These are phyloP conservation scores for Hippophae rhamnoides DNA, from an alignment of 306 rosid species.

Conservation along the genomic window DNA sequence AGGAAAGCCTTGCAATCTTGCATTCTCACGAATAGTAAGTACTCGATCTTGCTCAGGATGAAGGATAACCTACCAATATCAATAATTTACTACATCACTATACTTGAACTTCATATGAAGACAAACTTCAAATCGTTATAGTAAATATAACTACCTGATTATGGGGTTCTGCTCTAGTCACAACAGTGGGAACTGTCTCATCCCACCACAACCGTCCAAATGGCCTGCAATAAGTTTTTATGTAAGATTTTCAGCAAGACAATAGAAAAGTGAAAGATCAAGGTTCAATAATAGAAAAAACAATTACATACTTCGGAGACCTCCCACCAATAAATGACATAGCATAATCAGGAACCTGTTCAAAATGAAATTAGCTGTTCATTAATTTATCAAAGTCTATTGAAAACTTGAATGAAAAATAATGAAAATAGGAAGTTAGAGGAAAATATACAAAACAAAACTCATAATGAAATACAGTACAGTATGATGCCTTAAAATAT, in stretches of 20 bases:
- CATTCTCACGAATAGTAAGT: conserved; percentile 53
- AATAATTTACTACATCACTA: neutral
- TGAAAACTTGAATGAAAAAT: no score
- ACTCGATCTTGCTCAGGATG: conserved; percentile 72
- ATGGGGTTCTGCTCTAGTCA: conserved; percentile 46
- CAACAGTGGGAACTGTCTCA: conserved; percentile 38
- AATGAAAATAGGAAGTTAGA: no score
- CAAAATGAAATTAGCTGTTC: no score
- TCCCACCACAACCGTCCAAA: conserved; percentile 48
- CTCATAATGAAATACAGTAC: no score
- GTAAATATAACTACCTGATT: conserved; percentile 22
- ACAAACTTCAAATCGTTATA: neutral
- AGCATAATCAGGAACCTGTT: conserved; percentile 74
- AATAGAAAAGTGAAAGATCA: neutral
- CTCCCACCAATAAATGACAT: conserved; percentile 49
- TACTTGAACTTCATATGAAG: neutral
- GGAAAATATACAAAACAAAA: no score
- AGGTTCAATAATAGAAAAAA: neutral
- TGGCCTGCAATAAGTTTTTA: conserved; percentile 20
- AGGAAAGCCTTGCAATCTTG: conserved; percentile 69
- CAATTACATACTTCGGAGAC: conserved; percentile 53
- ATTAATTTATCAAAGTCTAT: no score
- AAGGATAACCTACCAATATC: conserved; percentile 17
- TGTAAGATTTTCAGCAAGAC: neutral
- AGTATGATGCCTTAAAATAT: no score